Percentiles rank a stretch among this genome's conserved stretches.
Evolutionary conservation across 2,329 filamentous ascomycete species (phyloP).

Genomic region (Aspergillus quadrilineatus): DNA sequence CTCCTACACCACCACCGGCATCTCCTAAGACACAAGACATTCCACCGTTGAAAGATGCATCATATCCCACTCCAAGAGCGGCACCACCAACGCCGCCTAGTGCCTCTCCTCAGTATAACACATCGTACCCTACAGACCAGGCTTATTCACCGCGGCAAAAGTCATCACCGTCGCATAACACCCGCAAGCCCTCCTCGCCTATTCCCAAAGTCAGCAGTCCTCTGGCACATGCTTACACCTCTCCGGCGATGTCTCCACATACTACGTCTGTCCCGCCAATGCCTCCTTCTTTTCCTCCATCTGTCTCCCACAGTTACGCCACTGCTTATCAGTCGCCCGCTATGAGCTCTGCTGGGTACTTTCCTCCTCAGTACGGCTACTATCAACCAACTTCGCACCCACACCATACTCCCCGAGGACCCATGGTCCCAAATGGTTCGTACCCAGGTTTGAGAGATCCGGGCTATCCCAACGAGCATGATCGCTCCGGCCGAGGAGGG

Average conservation of each 20-base stretch:
- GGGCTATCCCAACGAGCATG: constrained; percentile 21
- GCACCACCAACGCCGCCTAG: constrained; percentile 17
- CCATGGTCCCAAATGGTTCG: constrained; percentile 32
- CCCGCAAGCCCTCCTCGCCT: constrained; percentile 27
- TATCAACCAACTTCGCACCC: constrained; percentile 30
- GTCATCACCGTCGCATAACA: constrained; percentile 16
- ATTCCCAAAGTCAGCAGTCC: constrained; percentile 37
- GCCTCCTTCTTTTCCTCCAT: constrained; percentile 24
- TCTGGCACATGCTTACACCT: constrained; percentile 38
- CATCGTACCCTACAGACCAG: constrained; percentile 14
- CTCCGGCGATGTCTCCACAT: constrained; percentile 37
- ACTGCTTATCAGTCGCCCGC: constrained; percentile 37
- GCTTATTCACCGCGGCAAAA: constrained; percentile 18
- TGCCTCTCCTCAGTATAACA: constrained; percentile 17
- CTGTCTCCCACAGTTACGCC: constrained; percentile 25
- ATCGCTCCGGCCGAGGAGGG: constrained; percentile 33
- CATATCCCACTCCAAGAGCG: constrained; percentile 12
- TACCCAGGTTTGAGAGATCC: constrained; percentile 35
- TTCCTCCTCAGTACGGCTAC: constrained; percentile 33
- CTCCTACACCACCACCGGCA: constrained; percentile 15
- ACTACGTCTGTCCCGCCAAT: constrained; percentile 25
- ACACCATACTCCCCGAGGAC: constrained; percentile 31
- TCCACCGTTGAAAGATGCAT: constrained; percentile 14
- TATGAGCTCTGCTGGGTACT: constrained; percentile 34
- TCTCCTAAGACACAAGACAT: constrained; percentile 14